Base-by-base conservation (phyloP, 2,329 filamentous ascomycete genomes). In the Cephalotrichum gorgonifer region DNA sequence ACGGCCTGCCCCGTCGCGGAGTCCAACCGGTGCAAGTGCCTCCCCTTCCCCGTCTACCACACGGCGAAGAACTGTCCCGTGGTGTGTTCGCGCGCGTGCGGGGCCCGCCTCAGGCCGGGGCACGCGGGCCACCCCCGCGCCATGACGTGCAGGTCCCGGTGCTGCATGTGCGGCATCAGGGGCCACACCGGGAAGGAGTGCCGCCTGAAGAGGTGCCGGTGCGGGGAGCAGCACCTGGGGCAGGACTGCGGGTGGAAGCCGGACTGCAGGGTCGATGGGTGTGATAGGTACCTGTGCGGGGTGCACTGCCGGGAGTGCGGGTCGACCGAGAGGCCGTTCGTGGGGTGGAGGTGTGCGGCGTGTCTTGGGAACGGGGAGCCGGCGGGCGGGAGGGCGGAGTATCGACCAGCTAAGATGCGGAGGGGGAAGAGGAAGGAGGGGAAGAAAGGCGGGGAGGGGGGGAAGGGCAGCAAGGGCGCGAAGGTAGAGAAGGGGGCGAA, bases 81-180 rank as follows among this genome's bases (percentile, higher is more conserved):
- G 4, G 54, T 55, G 3, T 69, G 65, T 53, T 63, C 58, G 35
- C 61, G 62, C 38, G 50, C 51, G 12, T 68, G 65, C 30, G 64
- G 17, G 63, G n/a, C 55, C 54, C 30, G 46, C 52, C 2, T 44
- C 53, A 11, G 51, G 51, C 1, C 52, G 55, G 3, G 61, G 61
- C 6, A 55, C 57, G 42, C 55, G 55, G 53, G 56, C 55, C 43
- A 62, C 67, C 52, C 55, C 54, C 64, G 60, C 41, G 66, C 66
- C 41, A 68, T 70, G 59, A 55, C 57, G 3, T 70, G 66, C 54
- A 52, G 53, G 17, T 44, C 54, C 15, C 60, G 67, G 17, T 70
- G 67, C 53, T 69, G 66, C 52, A 69, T 70, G 66, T 70, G 67
- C 50, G 67, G 67, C n/a, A 48, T 62, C 3, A 54, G 52, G 20